These are phyloP conservation scores for Cryphonectria japonica DNA, from an alignment of 2,329 filamentous ascomycete genomes.

Conservation along the genomic window DNA sequence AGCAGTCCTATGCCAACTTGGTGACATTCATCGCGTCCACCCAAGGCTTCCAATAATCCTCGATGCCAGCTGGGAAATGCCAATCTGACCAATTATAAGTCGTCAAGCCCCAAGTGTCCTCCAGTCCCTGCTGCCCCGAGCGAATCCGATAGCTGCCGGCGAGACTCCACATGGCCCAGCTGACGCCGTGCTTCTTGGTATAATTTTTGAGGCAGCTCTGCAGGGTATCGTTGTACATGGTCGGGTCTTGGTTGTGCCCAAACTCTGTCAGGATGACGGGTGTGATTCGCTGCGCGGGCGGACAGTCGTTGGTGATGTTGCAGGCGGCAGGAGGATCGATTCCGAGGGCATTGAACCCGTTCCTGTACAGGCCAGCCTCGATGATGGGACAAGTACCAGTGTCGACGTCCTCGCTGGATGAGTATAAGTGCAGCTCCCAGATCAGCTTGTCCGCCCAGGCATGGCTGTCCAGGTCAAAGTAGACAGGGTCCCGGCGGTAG, in stretches of 20 bases:
- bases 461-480: constrained; percentile 50
- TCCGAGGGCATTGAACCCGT: constrained; percentile 53
- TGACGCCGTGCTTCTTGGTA: constrained; percentile 48
- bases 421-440: constrained; percentile 51
- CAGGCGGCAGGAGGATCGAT: constrained; percentile 46
- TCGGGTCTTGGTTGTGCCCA: constrained; percentile 47
- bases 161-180: constrained; percentile 55
- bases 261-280: constrained; percentile 54
- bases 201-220: constrained; percentile 51
- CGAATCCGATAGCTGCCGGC: constrained; percentile 53
- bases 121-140: constrained; percentile 48
- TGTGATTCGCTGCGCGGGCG: constrained; percentile 44
- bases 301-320: constrained; percentile 44
- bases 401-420: constrained; percentile 46
- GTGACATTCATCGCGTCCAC: constrained; percentile 45
- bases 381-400: constrained; percentile 52
- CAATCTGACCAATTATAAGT: constrained; percentile 52
- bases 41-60: constrained; percentile 57
- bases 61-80: constrained; percentile 49
- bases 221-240: constrained; percentile 48
- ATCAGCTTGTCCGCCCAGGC: constrained; percentile 53
- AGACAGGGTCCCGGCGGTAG: constrained; percentile 45
- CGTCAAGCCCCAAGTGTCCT: constrained; percentile 53
- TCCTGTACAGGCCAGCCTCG: constrained; percentile 52
- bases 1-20: constrained; percentile 10